Percentiles rank a stretch among this genome's conserved stretches.
Conservation (phyloP, 2,329 filamentous ascomycete species). For the Leptographium radiaticola region DNA sequence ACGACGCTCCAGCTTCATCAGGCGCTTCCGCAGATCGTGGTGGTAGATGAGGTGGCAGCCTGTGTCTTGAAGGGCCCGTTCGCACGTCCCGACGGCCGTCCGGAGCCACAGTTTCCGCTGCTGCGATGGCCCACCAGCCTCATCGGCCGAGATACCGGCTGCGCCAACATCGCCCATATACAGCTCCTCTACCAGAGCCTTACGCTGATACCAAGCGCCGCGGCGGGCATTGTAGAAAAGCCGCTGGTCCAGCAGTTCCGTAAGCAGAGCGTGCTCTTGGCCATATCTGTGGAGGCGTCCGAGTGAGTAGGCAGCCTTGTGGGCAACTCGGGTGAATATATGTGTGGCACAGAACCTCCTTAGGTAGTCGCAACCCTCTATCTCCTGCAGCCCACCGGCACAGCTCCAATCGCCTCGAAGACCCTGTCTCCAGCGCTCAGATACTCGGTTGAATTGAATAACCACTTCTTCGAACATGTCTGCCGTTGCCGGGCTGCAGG, state of each 20-base stretch:
- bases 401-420: constrained; percentile 64
- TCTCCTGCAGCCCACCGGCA: constrained; percentile 64
- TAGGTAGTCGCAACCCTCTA: constrained; percentile 77
- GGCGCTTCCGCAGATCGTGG: constrained; percentile 84
- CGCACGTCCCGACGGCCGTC: constrained; percentile 67
- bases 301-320: constrained; percentile 70
- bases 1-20: constrained; percentile 79
- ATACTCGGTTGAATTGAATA: constrained; percentile 58
- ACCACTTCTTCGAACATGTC: constrained; percentile 55
- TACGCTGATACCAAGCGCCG: constrained; percentile 91
- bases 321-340: constrained; percentile 84
- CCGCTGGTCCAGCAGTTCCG: constrained; percentile 63
- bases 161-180: constrained; percentile 57
- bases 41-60: constrained; percentile 88
- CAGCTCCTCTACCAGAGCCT: constrained; percentile 86
- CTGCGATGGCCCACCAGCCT: constrained; percentile 17
- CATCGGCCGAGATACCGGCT: too few species aligned
- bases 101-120: constrained; percentile 77
- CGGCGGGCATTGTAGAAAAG: constrained; percentile 77
- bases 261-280: constrained; percentile 61
- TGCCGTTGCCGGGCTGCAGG: constrained; percentile 55
- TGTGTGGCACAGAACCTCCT: constrained; percentile 83
- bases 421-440: constrained; percentile 67
- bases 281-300: constrained; percentile 71
- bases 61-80: constrained; percentile 72